These are phyloP conservation scores for Coniferiporia weirii DNA, from an alignment of 1,284 basidiomycete genomes.

Conservation along the genomic window DNA sequence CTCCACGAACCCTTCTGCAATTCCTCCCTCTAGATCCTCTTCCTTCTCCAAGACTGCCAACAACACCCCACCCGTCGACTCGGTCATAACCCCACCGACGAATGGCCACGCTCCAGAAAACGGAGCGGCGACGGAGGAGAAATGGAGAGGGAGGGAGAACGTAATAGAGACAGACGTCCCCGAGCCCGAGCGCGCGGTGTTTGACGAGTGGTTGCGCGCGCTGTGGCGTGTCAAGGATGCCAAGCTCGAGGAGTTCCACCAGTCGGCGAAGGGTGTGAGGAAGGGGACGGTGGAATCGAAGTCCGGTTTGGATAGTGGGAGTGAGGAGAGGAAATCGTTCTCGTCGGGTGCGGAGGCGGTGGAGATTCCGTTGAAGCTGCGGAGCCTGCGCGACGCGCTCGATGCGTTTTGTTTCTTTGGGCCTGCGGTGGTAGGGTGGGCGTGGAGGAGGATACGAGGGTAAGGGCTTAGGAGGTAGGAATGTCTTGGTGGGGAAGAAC, in stretches of 20 bases:
- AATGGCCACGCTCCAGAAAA: slow-evolving; percentile 4
- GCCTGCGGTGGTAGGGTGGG: slow-evolving; percentile 50
- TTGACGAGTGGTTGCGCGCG: slow-evolving; percentile 79
- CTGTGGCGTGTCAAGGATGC: slow-evolving; percentile 85
- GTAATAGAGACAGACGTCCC: slow-evolving; percentile 55
- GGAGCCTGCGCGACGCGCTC: slow-evolving; percentile 46
- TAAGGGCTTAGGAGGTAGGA: background rate
- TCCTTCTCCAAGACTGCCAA: background rate
- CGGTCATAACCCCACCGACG: background rate
- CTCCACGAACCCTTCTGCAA: slow-evolving; percentile 29
- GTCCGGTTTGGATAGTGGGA: background rate
- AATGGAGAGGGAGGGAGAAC: slow-evolving; percentile 21
- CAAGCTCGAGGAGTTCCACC: slow-evolving; percentile 61
- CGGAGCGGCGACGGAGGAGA: slow-evolving; percentile 21
- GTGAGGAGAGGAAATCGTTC: slow-evolving; percentile 27
- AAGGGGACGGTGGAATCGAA: slow-evolving; percentile 10
- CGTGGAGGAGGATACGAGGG: slow-evolving; percentile 31
- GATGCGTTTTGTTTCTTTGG: slow-evolving; percentile 68
- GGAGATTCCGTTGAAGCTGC: slow-evolving; percentile 57
- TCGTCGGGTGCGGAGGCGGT: slow-evolving; percentile 29
- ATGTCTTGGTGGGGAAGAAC: background rate
- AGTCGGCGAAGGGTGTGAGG: slow-evolving; percentile 30
- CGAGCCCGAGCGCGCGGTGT: slow-evolving; percentile 60
- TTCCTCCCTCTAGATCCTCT: slow-evolving; percentile 1
- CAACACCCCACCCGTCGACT: background rate